phyloP scores from a whole-genome alignment of 2,329 filamentous ascomycete genomes.

The Lithohypha guttulata region DNA sequence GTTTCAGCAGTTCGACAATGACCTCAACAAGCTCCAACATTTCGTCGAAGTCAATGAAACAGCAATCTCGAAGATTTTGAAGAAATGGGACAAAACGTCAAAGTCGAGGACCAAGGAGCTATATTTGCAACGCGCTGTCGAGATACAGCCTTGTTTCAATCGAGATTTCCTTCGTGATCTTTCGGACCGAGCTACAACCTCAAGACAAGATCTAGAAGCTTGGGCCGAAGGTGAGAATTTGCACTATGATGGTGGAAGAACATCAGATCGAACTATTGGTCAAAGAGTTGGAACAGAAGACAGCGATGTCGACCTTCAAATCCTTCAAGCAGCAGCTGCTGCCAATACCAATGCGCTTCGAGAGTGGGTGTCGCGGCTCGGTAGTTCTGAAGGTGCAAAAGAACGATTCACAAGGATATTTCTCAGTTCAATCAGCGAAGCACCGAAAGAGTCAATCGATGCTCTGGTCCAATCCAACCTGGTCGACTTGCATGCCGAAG shows the following conservation, averaged over 20 bases:
- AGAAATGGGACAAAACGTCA: slow-evolving; percentile 99
- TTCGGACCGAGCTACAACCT: slow-evolving; percentile 94
- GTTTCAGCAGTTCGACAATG: slow-evolving; percentile 92
- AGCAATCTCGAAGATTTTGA: slow-evolving; percentile 95
- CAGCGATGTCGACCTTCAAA: slow-evolving; percentile 75
- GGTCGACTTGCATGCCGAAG: slow-evolving; percentile 84
- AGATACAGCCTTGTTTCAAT: slow-evolving; percentile 98
- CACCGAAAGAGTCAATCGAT: slow-evolving; percentile 62
- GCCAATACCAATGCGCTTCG: slow-evolving; percentile 68
- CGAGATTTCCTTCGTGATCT: slow-evolving; percentile 91
- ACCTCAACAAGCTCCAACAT: slow-evolving; percentile 91
- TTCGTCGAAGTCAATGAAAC: slow-evolving; percentile 98
- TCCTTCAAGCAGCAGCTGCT: slow-evolving; percentile 74
- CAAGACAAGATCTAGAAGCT: slow-evolving; percentile 82
- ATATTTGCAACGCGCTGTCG: slow-evolving; percentile 88
- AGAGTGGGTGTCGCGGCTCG: slow-evolving; percentile 68
- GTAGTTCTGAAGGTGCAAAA: slow-evolving; percentile 48
- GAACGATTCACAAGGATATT: slow-evolving; percentile 85
- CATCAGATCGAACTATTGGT: slow-evolving; percentile 29
- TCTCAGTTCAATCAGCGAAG: slow-evolving; percentile 77
- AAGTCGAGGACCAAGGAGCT: slow-evolving; percentile 98
- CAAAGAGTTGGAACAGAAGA: slow-evolving; percentile 60
- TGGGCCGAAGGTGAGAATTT: slow-evolving; percentile 96
- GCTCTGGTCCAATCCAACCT: slow-evolving; percentile 68
- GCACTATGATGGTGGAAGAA: slow-evolving; percentile 54